Conservation (phyloP, 257 asterid species). For the Nicotiana otophora region DNA sequence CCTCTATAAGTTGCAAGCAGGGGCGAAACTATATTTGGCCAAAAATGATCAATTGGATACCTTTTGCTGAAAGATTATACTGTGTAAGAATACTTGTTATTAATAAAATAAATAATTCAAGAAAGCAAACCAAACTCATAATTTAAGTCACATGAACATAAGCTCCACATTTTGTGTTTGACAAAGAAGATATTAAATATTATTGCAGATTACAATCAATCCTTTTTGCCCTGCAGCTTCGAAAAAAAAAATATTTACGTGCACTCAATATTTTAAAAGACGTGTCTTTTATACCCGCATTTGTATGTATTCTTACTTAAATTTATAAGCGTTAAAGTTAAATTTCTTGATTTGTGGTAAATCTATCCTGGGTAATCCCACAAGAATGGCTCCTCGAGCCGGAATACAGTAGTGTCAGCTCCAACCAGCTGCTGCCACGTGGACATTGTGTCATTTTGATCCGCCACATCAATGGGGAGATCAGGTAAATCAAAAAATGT, state of each 20-base stretch:
- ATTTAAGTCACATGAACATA: not conserved
- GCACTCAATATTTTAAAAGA: too few relatives aligned
- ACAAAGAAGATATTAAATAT: not conserved
- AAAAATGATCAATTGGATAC: too few relatives aligned
- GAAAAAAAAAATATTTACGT: not conserved
- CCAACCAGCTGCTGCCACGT: slow-evolving; percentile 59
- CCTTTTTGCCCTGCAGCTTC: not conserved
- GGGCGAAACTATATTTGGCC: too few relatives aligned
- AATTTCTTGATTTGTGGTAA: not conserved
- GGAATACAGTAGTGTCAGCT: slow-evolving; percentile 44
- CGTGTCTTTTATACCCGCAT: not conserved
- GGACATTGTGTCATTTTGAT: slow-evolving; percentile 31
- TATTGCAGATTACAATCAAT: not conserved
- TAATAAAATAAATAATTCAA: not conserved
- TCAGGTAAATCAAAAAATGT: slow-evolving; percentile 77
- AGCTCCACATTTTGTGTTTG: not conserved
- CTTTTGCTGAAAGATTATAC: too few relatives aligned
- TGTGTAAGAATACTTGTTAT: too few relatives aligned
- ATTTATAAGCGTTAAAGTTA: not conserved
- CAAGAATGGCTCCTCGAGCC: slow-evolving; percentile 57
- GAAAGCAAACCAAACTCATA: not conserved
- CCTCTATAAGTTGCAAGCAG: too few relatives aligned
- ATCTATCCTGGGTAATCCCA: slow-evolving; percentile 36
- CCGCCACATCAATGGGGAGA: slow-evolving; percentile 36
- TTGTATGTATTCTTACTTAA: not conserved